Conservation (phyloP, 257 asterid genomes). For the Capsicum chinense region DNA sequence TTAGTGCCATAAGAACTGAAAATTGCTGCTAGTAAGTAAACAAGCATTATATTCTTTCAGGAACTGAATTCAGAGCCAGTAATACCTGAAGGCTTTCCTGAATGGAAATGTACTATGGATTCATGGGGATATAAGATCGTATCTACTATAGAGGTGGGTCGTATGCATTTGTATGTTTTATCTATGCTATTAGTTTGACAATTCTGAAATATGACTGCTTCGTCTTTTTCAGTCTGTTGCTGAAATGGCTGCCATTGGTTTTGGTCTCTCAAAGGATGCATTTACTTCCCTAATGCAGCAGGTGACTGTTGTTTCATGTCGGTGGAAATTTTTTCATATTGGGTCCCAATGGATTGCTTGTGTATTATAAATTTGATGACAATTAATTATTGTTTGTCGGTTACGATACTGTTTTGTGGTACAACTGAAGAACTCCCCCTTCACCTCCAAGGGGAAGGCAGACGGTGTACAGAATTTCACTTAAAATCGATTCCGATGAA, state of each 20-base stretch:
- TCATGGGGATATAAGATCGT: conserved; percentile 95
- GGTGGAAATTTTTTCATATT: background rate
- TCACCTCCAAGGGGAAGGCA: background rate
- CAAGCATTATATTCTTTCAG: conserved; percentile 42
- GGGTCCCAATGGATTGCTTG: conserved; percentile 16
- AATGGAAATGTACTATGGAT: conserved; percentile 92
- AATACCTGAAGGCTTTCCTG: conserved; percentile 90
- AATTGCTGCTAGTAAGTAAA: conserved; percentile 37
- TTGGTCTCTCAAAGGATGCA: conserved; percentile 90
- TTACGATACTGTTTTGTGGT: conserved; percentile 15
- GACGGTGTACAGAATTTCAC: background rate
- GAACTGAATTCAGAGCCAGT: conserved; percentile 97
- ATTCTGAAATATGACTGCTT: background rate
- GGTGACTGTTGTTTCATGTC: conserved; percentile 48
- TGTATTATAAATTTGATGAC: conserved; percentile 11
- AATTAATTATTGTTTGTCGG: conserved; percentile 11
- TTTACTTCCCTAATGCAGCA: conserved; percentile 94
- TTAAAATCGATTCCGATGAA: background rate
- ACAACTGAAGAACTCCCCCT: conserved; percentile 10
- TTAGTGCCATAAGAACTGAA: conserved; percentile 13
- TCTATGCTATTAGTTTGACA: conserved; percentile 24
- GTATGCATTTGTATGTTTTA: conserved; percentile 33
- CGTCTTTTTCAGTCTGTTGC: conserved; percentile 72
- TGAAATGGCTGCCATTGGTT: conserved; percentile 98
- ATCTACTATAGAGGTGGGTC: conserved; percentile 77